Percentiles rank a stretch among this genome's conserved stretches.
Conservation (phyloP, 2,329 filamentous ascomycete species). For the Tolypocladium pustulatum region DNA sequence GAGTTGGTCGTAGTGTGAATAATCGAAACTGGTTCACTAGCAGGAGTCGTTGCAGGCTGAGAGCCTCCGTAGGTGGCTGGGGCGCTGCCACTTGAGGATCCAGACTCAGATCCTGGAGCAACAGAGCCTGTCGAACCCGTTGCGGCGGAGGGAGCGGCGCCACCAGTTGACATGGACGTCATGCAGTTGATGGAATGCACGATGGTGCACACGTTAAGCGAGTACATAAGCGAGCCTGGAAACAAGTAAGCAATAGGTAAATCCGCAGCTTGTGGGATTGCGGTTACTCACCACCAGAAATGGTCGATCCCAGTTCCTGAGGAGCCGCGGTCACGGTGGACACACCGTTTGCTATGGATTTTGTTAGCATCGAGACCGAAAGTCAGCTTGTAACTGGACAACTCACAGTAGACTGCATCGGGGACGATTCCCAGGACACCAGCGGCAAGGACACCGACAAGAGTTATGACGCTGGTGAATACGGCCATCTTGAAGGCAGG, state of each 20-base stretch:
- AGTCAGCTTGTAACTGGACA: background rate
- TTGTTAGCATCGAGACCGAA: background rate
- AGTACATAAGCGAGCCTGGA: slow-evolving; percentile 20
- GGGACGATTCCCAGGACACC: slow-evolving; percentile 7
- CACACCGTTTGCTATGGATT: slow-evolving; percentile 15
- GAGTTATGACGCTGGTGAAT: slow-evolving; percentile 11
- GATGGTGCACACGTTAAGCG: slow-evolving; percentile 25
- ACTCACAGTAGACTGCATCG: slow-evolving; percentile 2
- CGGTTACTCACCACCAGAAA: slow-evolving; percentile 17
- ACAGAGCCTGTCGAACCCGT: background rate
- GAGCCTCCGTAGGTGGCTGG: background rate
- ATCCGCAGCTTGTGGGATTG: background rate
- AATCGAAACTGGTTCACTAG: slow-evolving; percentile 4
- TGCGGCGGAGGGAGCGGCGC: slow-evolving; percentile 6
- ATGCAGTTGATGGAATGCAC: slow-evolving; percentile 22
- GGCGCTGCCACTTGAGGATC: background rate
- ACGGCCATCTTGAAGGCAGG: slow-evolving; percentile 16
- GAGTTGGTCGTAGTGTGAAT: slow-evolving; percentile 10
- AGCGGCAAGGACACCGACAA: slow-evolving; percentile 11
- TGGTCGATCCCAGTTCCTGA: slow-evolving; percentile 20
- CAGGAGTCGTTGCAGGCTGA: background rate
- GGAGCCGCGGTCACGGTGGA: slow-evolving; percentile 17
- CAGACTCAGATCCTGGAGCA: background rate
- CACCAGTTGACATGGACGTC: slow-evolving; percentile 16
- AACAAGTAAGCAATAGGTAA: background rate